phyloP scores from a whole-genome alignment of 495 filamentous ascomycete genomes.

The Trichoderma orchidacearum region DNA sequence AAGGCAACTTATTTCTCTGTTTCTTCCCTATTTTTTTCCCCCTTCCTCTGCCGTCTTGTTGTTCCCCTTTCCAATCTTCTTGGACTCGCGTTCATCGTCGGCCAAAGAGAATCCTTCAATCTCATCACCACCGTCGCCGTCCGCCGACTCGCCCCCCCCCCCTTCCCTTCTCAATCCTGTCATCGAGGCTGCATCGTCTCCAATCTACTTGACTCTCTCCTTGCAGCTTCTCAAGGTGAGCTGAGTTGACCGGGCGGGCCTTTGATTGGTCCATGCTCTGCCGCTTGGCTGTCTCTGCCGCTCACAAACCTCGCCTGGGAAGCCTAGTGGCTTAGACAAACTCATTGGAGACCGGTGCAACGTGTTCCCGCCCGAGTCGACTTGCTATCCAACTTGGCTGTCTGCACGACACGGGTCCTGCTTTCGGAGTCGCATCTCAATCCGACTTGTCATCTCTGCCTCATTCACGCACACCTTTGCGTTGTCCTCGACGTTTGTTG shows the following conservation, averaged over 20 bases:
- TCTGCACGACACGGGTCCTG: not conserved
- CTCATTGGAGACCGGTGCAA: not conserved
- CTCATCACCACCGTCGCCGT: no score
- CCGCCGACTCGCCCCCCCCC: no score
- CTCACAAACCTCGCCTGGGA: not conserved
- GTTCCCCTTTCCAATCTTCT: not conserved
- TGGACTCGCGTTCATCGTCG: not conserved
- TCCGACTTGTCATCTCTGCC: not conserved
- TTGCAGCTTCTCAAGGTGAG: constrained; percentile 8
- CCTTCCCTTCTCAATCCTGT: no score
- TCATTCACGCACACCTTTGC: not conserved
- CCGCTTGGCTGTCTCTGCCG: not conserved
- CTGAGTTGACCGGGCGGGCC: constrained; percentile 19
- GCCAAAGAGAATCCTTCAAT: no score
- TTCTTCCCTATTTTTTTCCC: not conserved
- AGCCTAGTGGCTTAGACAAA: not conserved
- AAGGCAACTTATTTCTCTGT: not conserved
- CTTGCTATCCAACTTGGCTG: not conserved
- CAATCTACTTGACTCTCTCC: no score
- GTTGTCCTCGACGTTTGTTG: no score
- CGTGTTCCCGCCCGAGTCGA: not conserved
- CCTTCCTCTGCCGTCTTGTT: not conserved
- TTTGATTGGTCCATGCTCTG: constrained; percentile 6
- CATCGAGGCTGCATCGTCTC: no score
- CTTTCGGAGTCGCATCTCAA: not conserved